Evolutionary conservation across 2,329 filamentous ascomycete genomes (phyloP), one percentile per base, ranked within the genome.

Genomic region (Leptographium procerum): DNA sequence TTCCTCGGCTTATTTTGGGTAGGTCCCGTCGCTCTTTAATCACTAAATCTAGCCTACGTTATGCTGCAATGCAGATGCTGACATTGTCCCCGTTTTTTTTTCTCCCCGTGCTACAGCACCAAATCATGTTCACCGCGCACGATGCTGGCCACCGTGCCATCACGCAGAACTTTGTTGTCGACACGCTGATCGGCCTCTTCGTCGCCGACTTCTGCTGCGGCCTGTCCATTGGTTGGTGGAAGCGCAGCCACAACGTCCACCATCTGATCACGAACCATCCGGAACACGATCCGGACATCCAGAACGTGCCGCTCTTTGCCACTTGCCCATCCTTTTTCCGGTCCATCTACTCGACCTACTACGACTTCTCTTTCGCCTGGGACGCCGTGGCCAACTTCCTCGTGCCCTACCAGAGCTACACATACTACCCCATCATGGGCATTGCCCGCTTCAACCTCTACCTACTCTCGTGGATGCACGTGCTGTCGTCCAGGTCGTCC

Each of bases 371-470:
- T 53, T 85, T 87, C 71, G 71, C 76, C 55, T 88, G 83, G 73
- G 84, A 88, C 66, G 74, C 76, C 8, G 75, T 75, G 19, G 83
- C 84, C 52, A 79, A 83, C 62, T 69, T 84, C 60, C 66, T 85
- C 57, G 73, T 88, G 6, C 77, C 75, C 9, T 81, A 77, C 66
- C 86, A 89, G 67, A 73, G 80, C 57, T 87, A 81, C 70, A 81
- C 83, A 0, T 89, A 88, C 73, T 88, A 88, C 67, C 82, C 84
- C 1, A 70, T 86, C 65, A 82, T 89, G 73, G 75, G 74, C 60
- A 74, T 88, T 57, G 86, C 84, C 3, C 84, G 86, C 61, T 88
- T 89, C 79, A 88, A 88, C 67, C 78, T 89, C 2, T 88, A 88
- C 69, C 70, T 83, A 22, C 76, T 88, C 13, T 85, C 82, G 5